Evolutionary conservation across 495 filamentous ascomycete species (phyloP), one percentile per base, ranked within the genome.

Genomic region (Aspergillus leporis): DNA sequence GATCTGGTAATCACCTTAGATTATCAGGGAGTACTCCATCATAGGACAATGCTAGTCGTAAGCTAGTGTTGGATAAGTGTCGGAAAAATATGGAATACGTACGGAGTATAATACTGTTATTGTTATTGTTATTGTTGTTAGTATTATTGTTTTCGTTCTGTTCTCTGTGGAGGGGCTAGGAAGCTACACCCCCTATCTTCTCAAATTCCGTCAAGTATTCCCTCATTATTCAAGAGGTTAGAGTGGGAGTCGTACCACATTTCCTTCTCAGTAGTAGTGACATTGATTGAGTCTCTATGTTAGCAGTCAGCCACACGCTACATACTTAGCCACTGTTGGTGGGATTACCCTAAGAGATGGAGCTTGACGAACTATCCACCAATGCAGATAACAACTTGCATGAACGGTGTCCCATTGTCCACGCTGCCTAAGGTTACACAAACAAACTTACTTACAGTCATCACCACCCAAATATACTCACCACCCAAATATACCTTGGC

Each of bases 271-370:
- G 43, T n/a, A n/a, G n/a, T n/a, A n/a, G n/a, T 47, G 43, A 47
- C 7, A 47, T 40, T n/a, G n/a, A n/a, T 47, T 47, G 43, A 47
- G 38, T 51, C 46, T 52, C 48, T 51, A 58, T 58, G 56, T 53
- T 64, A 53, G 58, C 61, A 51, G 58, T 56, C 53, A 60, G 61
- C 58, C 61, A 61, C 54, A 51, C 30, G 32, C 43, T 53, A 61
- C 60, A 46, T 55, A 25, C 13, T 45, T 55, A 55, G 56, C 56
- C 51, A 62, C 51, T 62, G 51, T 62, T 50, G 51, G 56, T 41
- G 40, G 55, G 54, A 48, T 41, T 41, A n/a, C 13, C 38, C n/a
- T n/a, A 6, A 41, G n/a, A 38, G 38, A 43, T 55, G 40, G 51
- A 41, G 46, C 47, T 41, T 30, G 38, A 30, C 52, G 54, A 61